Base-by-base conservation (phyloP, 1,284 basidiomycete species). In the Naganishia sp. region DNA sequence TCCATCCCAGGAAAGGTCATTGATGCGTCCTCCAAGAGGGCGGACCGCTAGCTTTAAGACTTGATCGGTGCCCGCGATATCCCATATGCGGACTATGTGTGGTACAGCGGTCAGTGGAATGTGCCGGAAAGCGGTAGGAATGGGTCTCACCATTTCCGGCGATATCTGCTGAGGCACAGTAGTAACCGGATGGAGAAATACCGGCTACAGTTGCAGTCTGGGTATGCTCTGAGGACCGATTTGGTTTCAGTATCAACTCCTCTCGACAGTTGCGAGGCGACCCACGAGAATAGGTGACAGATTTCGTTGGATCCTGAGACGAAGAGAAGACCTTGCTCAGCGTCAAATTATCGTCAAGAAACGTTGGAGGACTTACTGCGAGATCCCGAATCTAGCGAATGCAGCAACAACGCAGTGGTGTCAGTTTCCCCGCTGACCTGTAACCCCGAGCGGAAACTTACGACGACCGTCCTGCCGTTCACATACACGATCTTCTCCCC, bases 1-100 rank as follows among this genome's bases (percentile, higher is more conserved):
- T 3, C 90, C 90, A 75, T 99, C 96, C 94, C 94, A 98, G 23
- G 89, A 88, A 6, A 99, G 84, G 79, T 99, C 96, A 73, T 94
- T 94, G 73, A 99, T 86, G 65, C 84, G 85, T 2, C 93, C 94
- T 1, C 87, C 86, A 50, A 99, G 81, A 10, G 89, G 90, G 75
- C 87, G 90, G 74, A 88, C 89, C 73, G 93, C 92, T 44, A 87
- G 87, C 78, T 96, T 97, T 68, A 96, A 79, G 7, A 85, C 80
- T 72, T 93, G 89, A 71, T 96, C 92, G 69, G 66, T 66, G 42
- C 94, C 92, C 16, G 91, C 87, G 0, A 88, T 87, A 79, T 99
- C 96, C 95, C 95, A 99, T 25, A 98, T 84, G 65, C 90, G 86
- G 56, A 97, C 90, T 90, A 64, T 25, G 28, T 15, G n/a, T 6